Evolutionary conservation across 1,284 basidiomycete genomes (phyloP).

Genomic region (Somion occarium): DNA sequence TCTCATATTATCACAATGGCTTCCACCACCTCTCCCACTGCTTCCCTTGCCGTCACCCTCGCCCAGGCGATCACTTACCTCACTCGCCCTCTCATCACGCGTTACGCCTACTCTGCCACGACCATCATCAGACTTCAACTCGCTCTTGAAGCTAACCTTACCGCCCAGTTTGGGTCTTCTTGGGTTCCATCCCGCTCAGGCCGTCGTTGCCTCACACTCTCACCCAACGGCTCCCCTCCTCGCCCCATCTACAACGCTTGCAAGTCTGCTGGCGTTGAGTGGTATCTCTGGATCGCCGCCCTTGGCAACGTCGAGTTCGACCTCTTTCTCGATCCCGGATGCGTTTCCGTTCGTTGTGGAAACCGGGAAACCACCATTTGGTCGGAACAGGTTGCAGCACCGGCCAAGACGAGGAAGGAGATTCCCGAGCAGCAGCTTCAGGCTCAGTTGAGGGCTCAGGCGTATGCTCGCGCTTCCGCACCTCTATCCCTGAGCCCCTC

Average conservation of each 20-base stretch:
- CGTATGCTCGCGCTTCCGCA: constrained; percentile 16
- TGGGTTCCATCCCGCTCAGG: constrained; percentile 64
- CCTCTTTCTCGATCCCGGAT: constrained; percentile 73
- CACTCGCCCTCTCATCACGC: constrained; percentile 53
- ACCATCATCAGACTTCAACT: constrained; percentile 64
- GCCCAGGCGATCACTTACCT: constrained; percentile 69
- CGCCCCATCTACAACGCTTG: constrained; percentile 67
- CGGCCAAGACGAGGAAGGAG: constrained; percentile 17
- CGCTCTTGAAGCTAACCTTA: constrained; percentile 66
- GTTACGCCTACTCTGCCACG: constrained; percentile 50
- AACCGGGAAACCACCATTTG: constrained; percentile 49
- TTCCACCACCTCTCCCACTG: constrained; percentile 31
- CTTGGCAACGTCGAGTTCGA: constrained; percentile 70
- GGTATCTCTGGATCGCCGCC: constrained; percentile 69
- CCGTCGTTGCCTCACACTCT: constrained; percentile 68
- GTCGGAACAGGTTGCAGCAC: constrained; percentile 38
- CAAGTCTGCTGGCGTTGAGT: constrained; percentile 60
- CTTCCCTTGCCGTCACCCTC: constrained; percentile 59
- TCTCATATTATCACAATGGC: constrained; percentile 33
- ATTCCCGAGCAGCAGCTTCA: constrained; percentile 34
- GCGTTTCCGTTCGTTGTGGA: constrained; percentile 59
- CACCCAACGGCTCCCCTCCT: constrained; percentile 63
- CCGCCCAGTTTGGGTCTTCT: constrained; percentile 55
- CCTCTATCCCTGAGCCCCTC: constrained; percentile 17
- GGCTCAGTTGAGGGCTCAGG: constrained; percentile 22